Evolutionary conservation across 139 green algal species (phyloP), one percentile per base, ranked within the genome.

Genomic region (Chlamydomonas sp.): DNA sequence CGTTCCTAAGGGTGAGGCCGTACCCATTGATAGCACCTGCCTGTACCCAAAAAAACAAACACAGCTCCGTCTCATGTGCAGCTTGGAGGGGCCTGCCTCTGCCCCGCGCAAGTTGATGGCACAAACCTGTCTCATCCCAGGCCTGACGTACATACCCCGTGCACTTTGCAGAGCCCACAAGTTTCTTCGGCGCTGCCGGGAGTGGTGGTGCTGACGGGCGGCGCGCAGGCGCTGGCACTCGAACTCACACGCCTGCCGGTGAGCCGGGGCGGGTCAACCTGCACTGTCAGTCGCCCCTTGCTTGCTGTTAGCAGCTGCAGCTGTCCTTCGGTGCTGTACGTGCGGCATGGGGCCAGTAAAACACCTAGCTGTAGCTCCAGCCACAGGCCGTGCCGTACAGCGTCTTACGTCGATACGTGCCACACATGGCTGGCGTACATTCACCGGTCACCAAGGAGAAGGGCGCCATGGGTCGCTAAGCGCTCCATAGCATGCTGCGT

Each of bases 241-340:
- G n/a, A 74, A 6, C 83, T 87, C 14, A 87, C 83, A 5, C 83
- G 76, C 60, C 17, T 87, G 62, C 83, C 61, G 83, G 83, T 80
- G 57, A 57, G 71, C n/a, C 18, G 18, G 69, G 8, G 67, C 12
- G 7, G 67, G 67, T 12, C 14, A 73, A 73, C 67, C 3, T 31
- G 20, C 12, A 18, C 8, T 12, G 67, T 6, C 67, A 73, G 67
- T 18, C 12, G 67, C 3, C 10, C 20, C 20, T 12, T 4, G 12
- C 12, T 71, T 71, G 12, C 15, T 71, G 15, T 15, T 73, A 73
- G 4, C 7, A 6, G 31, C 12, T 73, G 9, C 67, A 73, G 5
- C 67, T 73, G 14, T 15, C 12, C 67, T 73, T 73, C 9, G 9
- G 10, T 12, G 64, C 8, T 9, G 9, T 12, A 12, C 8, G 64